Evolutionary conservation across 2,329 filamentous ascomycete species (phyloP).

Genomic region (Fusarium nematophilum): DNA sequence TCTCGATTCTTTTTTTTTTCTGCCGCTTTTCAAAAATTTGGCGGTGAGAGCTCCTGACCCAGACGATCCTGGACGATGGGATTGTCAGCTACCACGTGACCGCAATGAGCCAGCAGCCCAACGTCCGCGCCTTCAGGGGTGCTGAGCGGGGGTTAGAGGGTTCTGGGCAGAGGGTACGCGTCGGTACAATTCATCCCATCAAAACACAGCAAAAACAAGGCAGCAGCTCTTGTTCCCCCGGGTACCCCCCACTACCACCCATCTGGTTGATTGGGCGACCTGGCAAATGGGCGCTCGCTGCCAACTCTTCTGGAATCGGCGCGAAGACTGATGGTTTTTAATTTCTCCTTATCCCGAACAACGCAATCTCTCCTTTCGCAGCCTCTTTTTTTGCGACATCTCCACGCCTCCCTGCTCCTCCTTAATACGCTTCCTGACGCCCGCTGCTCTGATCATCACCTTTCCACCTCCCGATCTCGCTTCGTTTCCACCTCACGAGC

Average conservation of each 20-base stretch:
- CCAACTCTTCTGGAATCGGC: constrained; percentile 43
- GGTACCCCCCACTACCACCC: constrained; percentile 42
- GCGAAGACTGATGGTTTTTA: constrained; percentile 41
- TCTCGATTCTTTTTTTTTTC: constrained; percentile 46
- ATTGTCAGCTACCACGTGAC: constrained; percentile 31
- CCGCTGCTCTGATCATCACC: constrained; percentile 8
- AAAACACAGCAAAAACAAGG: constrained; percentile 24
- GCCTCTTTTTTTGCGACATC: constrained; percentile 18
- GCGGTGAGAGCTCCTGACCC: constrained; percentile 42
- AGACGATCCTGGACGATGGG: background rate
- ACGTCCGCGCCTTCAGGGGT: constrained; percentile 21
- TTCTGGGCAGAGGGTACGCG: constrained; percentile 25
- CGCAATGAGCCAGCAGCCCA: constrained; percentile 1
- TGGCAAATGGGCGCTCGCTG: constrained; percentile 26
- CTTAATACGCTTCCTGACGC: constrained; percentile 11
- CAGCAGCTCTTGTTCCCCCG: constrained; percentile 26
- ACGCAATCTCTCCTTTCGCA: constrained; percentile 38
- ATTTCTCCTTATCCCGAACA: constrained; percentile 45
- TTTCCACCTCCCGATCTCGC: constrained; percentile 17
- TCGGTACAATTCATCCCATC: constrained; percentile 14
- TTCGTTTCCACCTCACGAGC: constrained; percentile 7
- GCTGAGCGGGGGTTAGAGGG: constrained; percentile 19
- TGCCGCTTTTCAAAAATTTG: constrained; percentile 48
- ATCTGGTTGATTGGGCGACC: constrained; percentile 47
- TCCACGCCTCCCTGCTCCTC: constrained; percentile 8